Percentiles rank a stretch among this genome's conserved stretches.
Evolutionary conservation across 768 basidiomycete species (phyloP).

Genomic region (Tylopilus sp.): DNA sequence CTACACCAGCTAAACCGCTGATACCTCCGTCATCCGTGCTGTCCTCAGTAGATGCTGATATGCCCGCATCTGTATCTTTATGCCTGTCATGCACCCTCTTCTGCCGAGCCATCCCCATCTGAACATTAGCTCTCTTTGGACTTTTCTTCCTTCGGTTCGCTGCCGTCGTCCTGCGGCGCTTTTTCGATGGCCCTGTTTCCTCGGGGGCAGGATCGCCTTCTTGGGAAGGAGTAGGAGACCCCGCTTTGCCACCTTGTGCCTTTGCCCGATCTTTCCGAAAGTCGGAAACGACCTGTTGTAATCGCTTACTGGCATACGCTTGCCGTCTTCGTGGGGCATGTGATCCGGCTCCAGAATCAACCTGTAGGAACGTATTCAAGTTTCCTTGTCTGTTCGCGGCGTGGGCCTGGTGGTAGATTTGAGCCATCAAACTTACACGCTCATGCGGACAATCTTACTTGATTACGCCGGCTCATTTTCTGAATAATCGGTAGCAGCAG

Average conservation of each 20-base stretch:
- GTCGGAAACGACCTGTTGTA: constrained; percentile 83
- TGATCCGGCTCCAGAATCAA: constrained; percentile 62
- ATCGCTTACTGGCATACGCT: constrained; percentile 79
- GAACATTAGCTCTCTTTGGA: neutral
- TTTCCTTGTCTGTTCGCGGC: constrained; percentile 75
- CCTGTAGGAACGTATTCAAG: constrained; percentile 71
- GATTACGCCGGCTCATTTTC: constrained; percentile 76
- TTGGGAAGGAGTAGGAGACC: constrained; percentile 19
- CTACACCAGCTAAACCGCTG: neutral
- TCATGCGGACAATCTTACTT: constrained; percentile 41
- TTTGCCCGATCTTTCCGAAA: constrained; percentile 53
- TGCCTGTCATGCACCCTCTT: neutral
- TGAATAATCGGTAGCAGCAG: constrained; percentile 90
- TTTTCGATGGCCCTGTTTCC: constrained; percentile 27
- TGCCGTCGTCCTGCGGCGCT: constrained; percentile 28
- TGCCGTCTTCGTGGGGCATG: constrained; percentile 76
- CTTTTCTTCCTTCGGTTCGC: constrained; percentile 9
- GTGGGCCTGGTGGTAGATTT: constrained; percentile 40
- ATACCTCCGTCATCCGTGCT: constrained; percentile 17
- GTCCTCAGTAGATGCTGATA: constrained; percentile 7
- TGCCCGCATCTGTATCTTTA: neutral
- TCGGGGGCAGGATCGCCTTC: constrained; percentile 28
- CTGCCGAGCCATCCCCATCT: constrained; percentile 2
- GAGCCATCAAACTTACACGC: neutral
- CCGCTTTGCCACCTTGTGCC: constrained; percentile 13